Evolutionary conservation across 257 asterid species (phyloP), one percentile per base, ranked within the genome.

Genomic region (Capsicum chinense): DNA sequence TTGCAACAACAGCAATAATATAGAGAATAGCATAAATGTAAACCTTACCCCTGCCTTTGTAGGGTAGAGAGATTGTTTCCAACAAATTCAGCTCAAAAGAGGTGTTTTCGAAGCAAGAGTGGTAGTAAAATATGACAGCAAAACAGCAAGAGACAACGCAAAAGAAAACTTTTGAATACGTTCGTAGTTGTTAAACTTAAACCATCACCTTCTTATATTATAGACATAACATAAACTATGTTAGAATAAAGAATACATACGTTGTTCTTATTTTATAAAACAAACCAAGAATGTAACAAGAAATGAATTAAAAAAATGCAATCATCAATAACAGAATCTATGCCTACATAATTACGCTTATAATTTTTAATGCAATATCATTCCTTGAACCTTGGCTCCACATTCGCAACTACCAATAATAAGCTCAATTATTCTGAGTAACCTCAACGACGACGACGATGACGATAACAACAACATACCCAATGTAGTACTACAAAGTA

Each of bases 321-420:
- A 21, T 33, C 19, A 19, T 76, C 48, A 26, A 78, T 56, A 78
- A 78, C 64, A 78, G 64, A 78, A 74, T 50, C 62, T 78, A 54
- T 54, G 81, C 26, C 48, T 78, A 54, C 9, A 78, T 78, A 54
- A 78, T 78, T 33, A 33, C 48, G 54, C 44, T 21, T 21, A 50
- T 21, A 1, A 3, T 52, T 2, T 14, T 26, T 78, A 52, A 5
- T 10, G 6, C 79, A 39, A 69, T 39, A 2, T 69, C 76, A 67
- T 67, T 19, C 9, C 50, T 13, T 64, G 71, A 64, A 26, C 71
- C 71, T 64, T 42, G 35, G 21, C 56, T 70, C 57, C n/a, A 57
- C 37, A 57, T 47, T 26, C 2, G 58, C 79, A 71, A 71, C 79
- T 71, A 47, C 16, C 15, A 3, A 47, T 71, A 47, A 71, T 11